Evolutionary conservation across 352 stramenopile genomes (phyloP).

Genomic region (Phytophthora crassamura): DNA sequence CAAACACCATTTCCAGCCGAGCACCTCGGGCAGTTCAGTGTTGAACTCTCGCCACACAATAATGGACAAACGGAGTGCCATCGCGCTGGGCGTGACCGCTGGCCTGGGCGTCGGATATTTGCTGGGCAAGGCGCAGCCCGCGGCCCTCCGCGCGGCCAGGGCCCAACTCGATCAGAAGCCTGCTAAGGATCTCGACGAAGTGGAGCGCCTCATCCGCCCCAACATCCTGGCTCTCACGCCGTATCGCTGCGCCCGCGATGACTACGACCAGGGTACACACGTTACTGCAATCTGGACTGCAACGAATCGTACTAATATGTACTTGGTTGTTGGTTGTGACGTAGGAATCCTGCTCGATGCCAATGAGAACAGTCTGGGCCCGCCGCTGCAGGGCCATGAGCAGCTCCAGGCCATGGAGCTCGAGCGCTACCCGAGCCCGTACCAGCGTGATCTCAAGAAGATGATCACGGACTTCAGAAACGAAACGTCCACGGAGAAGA

Average conservation of each 20-base stretch:
- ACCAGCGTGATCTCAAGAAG: conserved; percentile 94
- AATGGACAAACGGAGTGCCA: conserved; percentile 75
- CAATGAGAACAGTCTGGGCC: conserved; percentile 98
- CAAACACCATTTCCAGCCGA: conserved; percentile 30
- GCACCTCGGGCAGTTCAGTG: conserved; percentile 10
- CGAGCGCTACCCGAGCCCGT: conserved; percentile 96
- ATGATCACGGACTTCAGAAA: conserved; percentile 86
- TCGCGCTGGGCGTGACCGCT: conserved; percentile 67
- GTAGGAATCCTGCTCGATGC: conserved; percentile 96
- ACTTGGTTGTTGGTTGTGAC: neutral
- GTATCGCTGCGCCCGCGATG: conserved; percentile 97
- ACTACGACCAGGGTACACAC: conserved; percentile 89
- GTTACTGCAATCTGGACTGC: neutral
- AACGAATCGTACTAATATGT: neutral
- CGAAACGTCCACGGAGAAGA: conserved; percentile 52
- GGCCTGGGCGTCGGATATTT: conserved; percentile 75
- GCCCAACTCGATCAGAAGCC: conserved; percentile 5
- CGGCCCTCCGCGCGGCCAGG: conserved; percentile 1
- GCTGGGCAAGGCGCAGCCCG: conserved; percentile 58
- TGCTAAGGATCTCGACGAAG: conserved; percentile 52
- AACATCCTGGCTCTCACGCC: conserved; percentile 97
- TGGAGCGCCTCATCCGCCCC: conserved; percentile 92
- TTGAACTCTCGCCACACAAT: conserved; percentile 23
- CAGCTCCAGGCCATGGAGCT: conserved; percentile 77
- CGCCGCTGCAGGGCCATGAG: conserved; percentile 81